These are phyloP conservation scores for Arthrobotrys pseudoclavata DNA, from an alignment of 2,329 filamentous ascomycete genomes.

Conservation along the genomic window DNA sequence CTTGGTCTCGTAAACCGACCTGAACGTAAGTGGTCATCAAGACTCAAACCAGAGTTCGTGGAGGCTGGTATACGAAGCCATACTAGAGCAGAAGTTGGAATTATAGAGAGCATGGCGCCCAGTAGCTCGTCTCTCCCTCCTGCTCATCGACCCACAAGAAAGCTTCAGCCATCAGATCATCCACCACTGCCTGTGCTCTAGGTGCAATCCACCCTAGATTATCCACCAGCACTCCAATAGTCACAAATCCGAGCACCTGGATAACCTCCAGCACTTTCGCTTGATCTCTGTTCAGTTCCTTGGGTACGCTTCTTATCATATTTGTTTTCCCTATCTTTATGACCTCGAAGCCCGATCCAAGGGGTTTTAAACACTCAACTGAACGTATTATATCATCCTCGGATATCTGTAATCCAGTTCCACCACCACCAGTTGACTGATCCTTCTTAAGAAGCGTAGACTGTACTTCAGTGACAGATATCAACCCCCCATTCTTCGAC, in stretches of 20 bases:
- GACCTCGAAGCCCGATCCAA: constrained; percentile 89
- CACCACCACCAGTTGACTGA: constrained; percentile 76
- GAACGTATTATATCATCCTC: constrained; percentile 88
- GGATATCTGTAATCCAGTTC: constrained; percentile 68
- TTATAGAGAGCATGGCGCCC: constrained; percentile 73
- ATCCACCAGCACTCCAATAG: constrained; percentile 85
- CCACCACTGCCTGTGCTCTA: constrained; percentile 87
- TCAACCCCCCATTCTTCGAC: constrained; percentile 90
- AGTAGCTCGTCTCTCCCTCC: constrained; percentile 89
- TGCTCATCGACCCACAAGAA: constrained; percentile 96
- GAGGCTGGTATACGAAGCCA: background rate
- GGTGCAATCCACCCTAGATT: constrained; percentile 89
- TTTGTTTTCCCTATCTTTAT: constrained; percentile 84
- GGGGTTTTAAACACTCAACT: constrained; percentile 85
- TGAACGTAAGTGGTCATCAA: no score
- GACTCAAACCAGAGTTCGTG: background rate
- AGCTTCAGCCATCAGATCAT: constrained; percentile 88
- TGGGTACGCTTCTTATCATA: constrained; percentile 92
- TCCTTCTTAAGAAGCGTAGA: constrained; percentile 77
- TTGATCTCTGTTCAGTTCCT: constrained; percentile 95
- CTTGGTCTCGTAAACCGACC: no score
- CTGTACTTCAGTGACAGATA: constrained; percentile 84
- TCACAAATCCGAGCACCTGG: constrained; percentile 83
- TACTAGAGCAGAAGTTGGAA: background rate
- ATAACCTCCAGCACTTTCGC: constrained; percentile 86